A percentile compares a stretch with the other conserved stretches of the same genome.
phyloP scores from a whole-genome alignment of 2,329 filamentous ascomycete genomes.

The Setomelanomma holmii region DNA sequence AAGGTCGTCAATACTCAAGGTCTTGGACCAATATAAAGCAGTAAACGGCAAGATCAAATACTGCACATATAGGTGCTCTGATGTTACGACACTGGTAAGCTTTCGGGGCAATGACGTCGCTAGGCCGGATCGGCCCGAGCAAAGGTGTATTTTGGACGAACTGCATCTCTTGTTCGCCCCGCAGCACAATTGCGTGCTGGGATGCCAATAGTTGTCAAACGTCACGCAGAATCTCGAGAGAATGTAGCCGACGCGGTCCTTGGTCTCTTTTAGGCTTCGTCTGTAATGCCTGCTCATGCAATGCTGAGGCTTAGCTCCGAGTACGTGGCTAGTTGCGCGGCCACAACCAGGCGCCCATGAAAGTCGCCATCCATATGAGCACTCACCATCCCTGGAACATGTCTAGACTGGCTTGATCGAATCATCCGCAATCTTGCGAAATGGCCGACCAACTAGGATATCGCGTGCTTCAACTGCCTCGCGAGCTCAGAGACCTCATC shows the following conservation, averaged over 20 bases:
- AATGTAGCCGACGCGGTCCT: too few relatives aligned
- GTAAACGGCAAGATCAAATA: not conserved
- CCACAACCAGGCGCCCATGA: too few relatives aligned
- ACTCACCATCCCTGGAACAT: not conserved
- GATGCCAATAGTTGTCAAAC: not conserved
- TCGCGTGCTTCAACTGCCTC: slow-evolving; percentile 17
- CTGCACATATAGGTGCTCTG: not conserved
- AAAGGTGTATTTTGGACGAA: not conserved
- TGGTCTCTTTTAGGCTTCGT: too few relatives aligned
- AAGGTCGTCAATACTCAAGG: not conserved
- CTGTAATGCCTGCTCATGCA: too few relatives aligned
- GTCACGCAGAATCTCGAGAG: not conserved
- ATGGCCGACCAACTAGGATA: not conserved
- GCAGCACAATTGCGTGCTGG: not conserved
- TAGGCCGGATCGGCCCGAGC: slow-evolving; percentile 6
- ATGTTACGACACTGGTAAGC: not conserved
- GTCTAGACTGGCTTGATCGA: not conserved
- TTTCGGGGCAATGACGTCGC: slow-evolving; percentile 21
- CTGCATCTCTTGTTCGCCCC: not conserved
- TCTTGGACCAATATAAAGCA: too few relatives aligned
- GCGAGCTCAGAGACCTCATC: slow-evolving; percentile 27
- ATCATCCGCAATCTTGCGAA: not conserved
- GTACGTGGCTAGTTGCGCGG: too few relatives aligned
- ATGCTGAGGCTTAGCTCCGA: too few relatives aligned
- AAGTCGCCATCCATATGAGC: too few relatives aligned